Conservation (phyloP, 225 moss, liverwort and hornwort species). For the Pleurozium schreberi region DNA sequence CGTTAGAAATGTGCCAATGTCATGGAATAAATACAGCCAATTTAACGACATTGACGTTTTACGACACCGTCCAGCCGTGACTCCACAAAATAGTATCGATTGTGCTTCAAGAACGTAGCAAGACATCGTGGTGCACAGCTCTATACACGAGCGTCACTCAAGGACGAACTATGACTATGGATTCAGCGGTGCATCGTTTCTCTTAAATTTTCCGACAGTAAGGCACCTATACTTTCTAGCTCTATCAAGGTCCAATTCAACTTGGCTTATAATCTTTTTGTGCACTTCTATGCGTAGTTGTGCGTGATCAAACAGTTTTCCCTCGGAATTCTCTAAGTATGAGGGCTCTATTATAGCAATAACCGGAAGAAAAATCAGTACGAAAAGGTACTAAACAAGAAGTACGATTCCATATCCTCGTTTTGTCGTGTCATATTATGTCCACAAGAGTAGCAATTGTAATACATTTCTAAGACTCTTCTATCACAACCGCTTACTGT, state of each 20-base stretch:
- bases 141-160: no score
- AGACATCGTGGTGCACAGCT: background rate
- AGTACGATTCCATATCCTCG: background rate
- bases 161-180: background rate
- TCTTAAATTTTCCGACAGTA: background rate
- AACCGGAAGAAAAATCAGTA: background rate
- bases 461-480: background rate
- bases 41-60: background rate
- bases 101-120: no score
- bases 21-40: background rate
- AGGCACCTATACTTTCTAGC: background rate
- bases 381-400: background rate
- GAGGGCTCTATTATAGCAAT: no score
- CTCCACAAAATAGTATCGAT: background rate
- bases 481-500: background rate
- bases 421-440: background rate
- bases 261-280: background rate
- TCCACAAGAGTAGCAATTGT: background rate
- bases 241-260: background rate
- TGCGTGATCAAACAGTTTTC: background rate
- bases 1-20: background rate
- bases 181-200: background rate
- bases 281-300: background rate
- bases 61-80: background rate
- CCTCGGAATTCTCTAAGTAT: background rate